Evolutionary conservation across 2,329 filamentous ascomycete genomes (phyloP), one percentile per base, ranked within the genome.

Genomic region (Fusarium heterosporum): DNA sequence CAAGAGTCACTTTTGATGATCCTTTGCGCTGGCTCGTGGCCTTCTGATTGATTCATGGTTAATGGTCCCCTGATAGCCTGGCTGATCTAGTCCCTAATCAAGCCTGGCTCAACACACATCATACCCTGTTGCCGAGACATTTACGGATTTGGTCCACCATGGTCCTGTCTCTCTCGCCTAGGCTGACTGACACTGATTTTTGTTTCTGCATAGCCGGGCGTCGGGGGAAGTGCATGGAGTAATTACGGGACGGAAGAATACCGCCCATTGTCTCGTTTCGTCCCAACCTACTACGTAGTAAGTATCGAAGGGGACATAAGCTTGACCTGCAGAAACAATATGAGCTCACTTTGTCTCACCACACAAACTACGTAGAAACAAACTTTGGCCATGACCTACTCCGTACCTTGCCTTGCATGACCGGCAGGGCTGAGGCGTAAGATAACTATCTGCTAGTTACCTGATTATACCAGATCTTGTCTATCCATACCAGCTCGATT

Each of bases 391-490:
- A 50, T 41, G 36, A 16, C 34, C 16, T 36, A n/a, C 30, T 12
- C 13, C 12, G 30, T 51, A 51, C 22, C 22, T 29, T 48, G 46
- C 38, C 57, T 42, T 52, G 48, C 25, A 48, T 62, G 36, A 43
- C 58, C 17, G 46, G 41, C 64, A 67, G 50, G 64, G 64, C 64
- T 67, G 64, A 47, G 38, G 41, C 53, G 64, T 68, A 55, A 22
- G 22, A 22, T 22, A 22, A 6, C 22, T 6, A 22, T 6, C 22
- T 22, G 6, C 22, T 22, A 22, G 22, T 22, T 22, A 22, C 22
- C 22, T 22, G 22, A 36, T 36, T 36, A 36, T 34, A 40, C 40
- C 36, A 51, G 40, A 14, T 34, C 48, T 26, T 46, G 64, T 38
- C 36, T 30, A 60, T 54, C 49, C 57, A 64, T 65, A 46, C 46